Conservation (phyloP, 140 eudicot species). For the Stevia rebaudiana region DNA sequence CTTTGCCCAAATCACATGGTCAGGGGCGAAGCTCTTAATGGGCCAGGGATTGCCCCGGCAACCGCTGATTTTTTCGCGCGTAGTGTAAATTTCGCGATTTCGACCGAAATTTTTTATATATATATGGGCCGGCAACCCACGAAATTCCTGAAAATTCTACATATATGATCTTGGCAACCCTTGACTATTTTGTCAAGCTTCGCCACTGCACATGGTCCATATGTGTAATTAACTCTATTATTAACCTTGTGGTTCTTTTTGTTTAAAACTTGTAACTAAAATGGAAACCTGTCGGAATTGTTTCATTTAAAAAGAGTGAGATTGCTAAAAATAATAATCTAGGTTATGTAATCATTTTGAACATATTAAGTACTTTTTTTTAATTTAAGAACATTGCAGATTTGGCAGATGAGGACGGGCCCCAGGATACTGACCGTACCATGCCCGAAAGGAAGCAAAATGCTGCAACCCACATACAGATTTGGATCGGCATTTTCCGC, state of each 20-base stretch:
- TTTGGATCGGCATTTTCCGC: conserved; percentile 50
- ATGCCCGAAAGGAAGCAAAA: conserved; percentile 79
- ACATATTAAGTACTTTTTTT: background rate
- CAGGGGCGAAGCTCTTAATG: too few relatives aligned
- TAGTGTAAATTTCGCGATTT: too few relatives aligned
- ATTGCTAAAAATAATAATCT: background rate
- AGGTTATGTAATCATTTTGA: background rate
- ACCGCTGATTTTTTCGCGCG: too few relatives aligned
- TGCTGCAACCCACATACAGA: conserved; percentile 91
- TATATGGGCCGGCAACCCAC: too few relatives aligned
- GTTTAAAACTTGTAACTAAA: background rate
- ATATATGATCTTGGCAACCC: too few relatives aligned
- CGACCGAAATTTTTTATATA: too few relatives aligned
- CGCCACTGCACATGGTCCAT: too few relatives aligned
- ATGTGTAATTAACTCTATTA: too few relatives aligned
- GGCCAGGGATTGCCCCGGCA: too few relatives aligned
- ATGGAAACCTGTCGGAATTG: background rate
- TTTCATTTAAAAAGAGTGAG: background rate
- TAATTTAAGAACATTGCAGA: conserved; percentile 31
- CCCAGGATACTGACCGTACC: conserved; percentile 67
- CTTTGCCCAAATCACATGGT: too few relatives aligned
- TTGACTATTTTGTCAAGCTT: too few relatives aligned
- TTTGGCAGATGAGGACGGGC: conserved; percentile 99
- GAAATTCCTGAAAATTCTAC: too few relatives aligned
- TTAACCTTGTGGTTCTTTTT: background rate